These are phyloP conservation scores for Entonaema liquescens DNA, from an alignment of 495 filamentous ascomycete genomes.

Conservation along the genomic window DNA sequence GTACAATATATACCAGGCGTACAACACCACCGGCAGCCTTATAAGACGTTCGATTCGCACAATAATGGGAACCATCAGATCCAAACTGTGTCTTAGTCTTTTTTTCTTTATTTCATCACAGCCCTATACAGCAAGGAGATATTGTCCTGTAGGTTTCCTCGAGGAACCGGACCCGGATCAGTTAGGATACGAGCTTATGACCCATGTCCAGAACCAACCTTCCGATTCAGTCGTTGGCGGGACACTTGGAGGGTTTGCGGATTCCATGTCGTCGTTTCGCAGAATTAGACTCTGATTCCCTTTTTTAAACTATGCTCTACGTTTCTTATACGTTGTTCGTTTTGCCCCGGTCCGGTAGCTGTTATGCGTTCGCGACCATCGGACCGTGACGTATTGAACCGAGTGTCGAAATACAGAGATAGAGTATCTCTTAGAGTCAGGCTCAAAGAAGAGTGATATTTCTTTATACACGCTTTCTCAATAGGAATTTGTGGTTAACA, in stretches of 20 bases:
- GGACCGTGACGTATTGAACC: neutral
- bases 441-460: neutral
- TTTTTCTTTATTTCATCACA: neutral
- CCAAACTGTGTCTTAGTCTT: neutral
- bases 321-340: neutral
- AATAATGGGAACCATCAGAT: neutral
- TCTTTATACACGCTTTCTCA: conserved; percentile 7
- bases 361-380: neutral
- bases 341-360: neutral
- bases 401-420: neutral
- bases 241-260: conserved; percentile 14
- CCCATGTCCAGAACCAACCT: conserved; percentile 40
- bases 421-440: neutral
- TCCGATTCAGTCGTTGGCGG: conserved; percentile 29
- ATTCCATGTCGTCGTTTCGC: conserved; percentile 26
- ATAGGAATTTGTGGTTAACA: neutral
- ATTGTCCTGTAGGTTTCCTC: neutral
- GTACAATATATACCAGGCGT: too few relatives aligned
- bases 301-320: neutral
- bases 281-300: neutral
- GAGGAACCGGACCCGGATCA: neutral
- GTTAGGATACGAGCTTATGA: conserved; percentile 35
- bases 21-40: too few relatives aligned
- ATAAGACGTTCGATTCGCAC: too few relatives aligned
- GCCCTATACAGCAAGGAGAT: neutral